Evolutionary conservation across 2,329 filamentous ascomycete species (phyloP), one percentile per base, ranked within the genome.

Genomic region (Epichloe uncinata): DNA sequence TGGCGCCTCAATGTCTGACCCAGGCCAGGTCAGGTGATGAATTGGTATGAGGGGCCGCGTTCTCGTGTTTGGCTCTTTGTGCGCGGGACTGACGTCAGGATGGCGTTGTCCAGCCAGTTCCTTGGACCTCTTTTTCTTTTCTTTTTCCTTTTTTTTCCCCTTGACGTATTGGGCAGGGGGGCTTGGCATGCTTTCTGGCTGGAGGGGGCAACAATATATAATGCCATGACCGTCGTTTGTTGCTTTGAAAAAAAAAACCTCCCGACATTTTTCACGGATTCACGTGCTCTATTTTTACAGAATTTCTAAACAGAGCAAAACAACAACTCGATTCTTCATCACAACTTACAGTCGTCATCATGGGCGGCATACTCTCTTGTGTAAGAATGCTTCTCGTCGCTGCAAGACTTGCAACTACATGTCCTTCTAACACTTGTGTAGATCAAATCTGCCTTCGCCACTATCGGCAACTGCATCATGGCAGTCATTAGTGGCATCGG

Each of bases 351-450:
- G 55, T 52, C 53, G 48, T 52, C 60, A 68, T 37, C 53, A 91
- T 93, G 87, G 87, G 87, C 71, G 85, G 84, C 68, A 82, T 93
- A 62, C 74, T 88, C 57, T 90, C 85, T 65, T 90, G 86, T 65
- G 86, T 91, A 86, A 62, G 85, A 11, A 16, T 22, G 13, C 20
- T 18, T 26, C 40, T 42, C 13, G 20, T 42, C 18, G 8, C 18
- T 43, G 13, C 12, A 2, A 38, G 7, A 8, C 36, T 38, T 15
- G 37, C 11, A 18, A 41, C 16, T 5, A 12, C 15, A 16, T 11
- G 18, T 41, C 8, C 26, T 41, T 13, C 38, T 36, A 33, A 49
- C 16, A 33, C 37, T 40, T 52, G 2, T 18, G 4, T 56, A 84
- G 81, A 73, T 85, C 63, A 58, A 72, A 61, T 70, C 70, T 60